A percentile compares a stretch with the other conserved stretches of the same genome.
phyloP scores from a whole-genome alignment of 2,329 filamentous ascomycete species.

The Aspergillus tubingensis region DNA sequence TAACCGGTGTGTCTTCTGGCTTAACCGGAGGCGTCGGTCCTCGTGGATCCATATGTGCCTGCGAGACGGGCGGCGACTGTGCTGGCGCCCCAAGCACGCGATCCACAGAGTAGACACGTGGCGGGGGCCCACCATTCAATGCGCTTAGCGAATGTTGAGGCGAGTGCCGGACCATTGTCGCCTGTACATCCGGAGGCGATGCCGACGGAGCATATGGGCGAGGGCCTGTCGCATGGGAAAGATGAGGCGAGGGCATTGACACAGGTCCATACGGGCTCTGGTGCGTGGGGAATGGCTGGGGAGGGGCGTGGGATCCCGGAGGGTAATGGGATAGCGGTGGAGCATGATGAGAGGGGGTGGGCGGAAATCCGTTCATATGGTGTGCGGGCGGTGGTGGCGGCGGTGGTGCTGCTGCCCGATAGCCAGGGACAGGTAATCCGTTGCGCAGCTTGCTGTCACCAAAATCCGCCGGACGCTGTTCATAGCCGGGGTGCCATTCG shows the following conservation, averaged over 20 bases:
- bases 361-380: slow-evolving; percentile 54
- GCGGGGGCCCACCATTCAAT: slow-evolving; percentile 38
- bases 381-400: slow-evolving; percentile 54
- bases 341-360: slow-evolving; percentile 33
- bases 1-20: slow-evolving; percentile 32
- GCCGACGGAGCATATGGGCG: slow-evolving; percentile 40
- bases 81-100: slow-evolving; percentile 36
- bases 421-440: slow-evolving; percentile 36
- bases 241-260: slow-evolving; percentile 36
- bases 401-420: slow-evolving; percentile 36
- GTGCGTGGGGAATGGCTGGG: slow-evolving; percentile 39
- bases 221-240: slow-evolving; percentile 32
- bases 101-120: slow-evolving; percentile 42
- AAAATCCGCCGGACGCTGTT: slow-evolving; percentile 36
- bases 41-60: slow-evolving; percentile 38
- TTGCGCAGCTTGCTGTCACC: slow-evolving; percentile 35
- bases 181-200: slow-evolving; percentile 41
- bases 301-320: slow-evolving; percentile 34
- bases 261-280: slow-evolving; percentile 43
- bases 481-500: slow-evolving; percentile 40
- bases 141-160: slow-evolving; percentile 40
- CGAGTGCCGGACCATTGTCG: slow-evolving; percentile 39
- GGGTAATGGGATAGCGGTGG: slow-evolving; percentile 35
- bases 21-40: slow-evolving; percentile 35
- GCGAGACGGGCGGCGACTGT: slow-evolving; percentile 39